phyloP scores from a whole-genome alignment of 306 rosid species.

The Lagenaria siceraria region DNA sequence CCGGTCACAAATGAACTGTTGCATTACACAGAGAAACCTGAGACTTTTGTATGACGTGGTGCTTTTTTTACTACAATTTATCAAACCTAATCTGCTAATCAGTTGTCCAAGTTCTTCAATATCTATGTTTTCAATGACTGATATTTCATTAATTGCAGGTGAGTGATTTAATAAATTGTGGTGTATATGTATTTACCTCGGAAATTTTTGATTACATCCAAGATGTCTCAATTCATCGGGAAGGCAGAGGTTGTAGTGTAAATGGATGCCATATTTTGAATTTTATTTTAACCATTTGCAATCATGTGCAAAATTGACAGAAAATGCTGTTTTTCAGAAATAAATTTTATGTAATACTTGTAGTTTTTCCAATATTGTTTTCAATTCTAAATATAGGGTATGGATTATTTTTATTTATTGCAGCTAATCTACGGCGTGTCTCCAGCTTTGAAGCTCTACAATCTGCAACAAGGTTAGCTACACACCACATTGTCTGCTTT shows the following conservation, averaged over 20 bases:
- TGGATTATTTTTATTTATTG: conserved; percentile 7
- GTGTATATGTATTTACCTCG: conserved; percentile 70
- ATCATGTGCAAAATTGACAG: background rate
- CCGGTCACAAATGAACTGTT: conserved; percentile 71
- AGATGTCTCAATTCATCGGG: conserved; percentile 49
- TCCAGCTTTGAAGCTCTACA: conserved; percentile 90
- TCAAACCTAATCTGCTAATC: background rate
- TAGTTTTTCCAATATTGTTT: background rate
- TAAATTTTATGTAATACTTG: background rate
- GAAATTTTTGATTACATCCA: conserved; percentile 55
- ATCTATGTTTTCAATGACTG: conserved; percentile 7
- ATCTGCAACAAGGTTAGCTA: conserved; percentile 57
- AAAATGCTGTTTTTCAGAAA: background rate
- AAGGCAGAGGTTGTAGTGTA: conserved; percentile 50
- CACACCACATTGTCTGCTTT: background rate
- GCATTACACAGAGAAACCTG: conserved; percentile 97
- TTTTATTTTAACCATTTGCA: background rate
- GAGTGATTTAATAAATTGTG: conserved; percentile 79
- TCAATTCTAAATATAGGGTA: background rate
- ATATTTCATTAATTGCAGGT: conserved; percentile 34
- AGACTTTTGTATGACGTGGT: conserved; percentile 36
- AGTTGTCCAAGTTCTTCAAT: background rate
- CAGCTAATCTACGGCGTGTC: conserved; percentile 65
- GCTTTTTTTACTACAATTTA: background rate
- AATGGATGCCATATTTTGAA: background rate